Percentiles rank a stretch among this genome's conserved stretches.
phyloP scores from a whole-genome alignment of 176 grass and related monocot genomes.

The Thinopyrum elongatum region DNA sequence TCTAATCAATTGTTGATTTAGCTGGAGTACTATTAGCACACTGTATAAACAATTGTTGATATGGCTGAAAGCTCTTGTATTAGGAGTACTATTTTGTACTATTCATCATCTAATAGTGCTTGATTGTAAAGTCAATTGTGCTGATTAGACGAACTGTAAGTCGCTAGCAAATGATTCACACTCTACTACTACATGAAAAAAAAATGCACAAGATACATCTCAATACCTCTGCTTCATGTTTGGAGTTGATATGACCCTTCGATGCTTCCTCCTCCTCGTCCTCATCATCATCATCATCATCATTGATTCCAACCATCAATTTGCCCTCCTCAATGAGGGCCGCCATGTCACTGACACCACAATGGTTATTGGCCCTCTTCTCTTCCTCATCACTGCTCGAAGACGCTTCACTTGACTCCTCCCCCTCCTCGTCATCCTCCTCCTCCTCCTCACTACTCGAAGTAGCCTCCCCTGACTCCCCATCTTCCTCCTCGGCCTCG shows the following conservation, averaged over 20 bases:
- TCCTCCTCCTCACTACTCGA: slow-evolving; percentile 33
- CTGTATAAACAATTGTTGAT: no score
- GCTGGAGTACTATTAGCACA: no score
- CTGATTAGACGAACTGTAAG: not conserved
- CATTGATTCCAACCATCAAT: slow-evolving; percentile 50
- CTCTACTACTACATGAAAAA: not conserved
- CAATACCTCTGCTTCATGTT: slow-evolving; percentile 59
- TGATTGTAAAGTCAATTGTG: not conserved
- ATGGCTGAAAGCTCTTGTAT: no score
- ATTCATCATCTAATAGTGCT: not conserved
- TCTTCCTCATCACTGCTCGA: slow-evolving; percentile 50
- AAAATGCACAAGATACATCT: not conserved
- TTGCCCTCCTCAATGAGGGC: slow-evolving; percentile 67
- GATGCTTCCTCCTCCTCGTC: slow-evolving; percentile 32
- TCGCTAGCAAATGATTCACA: not conserved
- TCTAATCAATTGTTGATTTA: no score
- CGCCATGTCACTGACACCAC: not conserved
- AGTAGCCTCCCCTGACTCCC: slow-evolving; percentile 14
- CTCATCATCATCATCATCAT: slow-evolving; percentile 12
- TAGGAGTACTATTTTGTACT: not conserved
- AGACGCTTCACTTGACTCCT: slow-evolving; percentile 30
- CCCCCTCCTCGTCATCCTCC: not conserved
- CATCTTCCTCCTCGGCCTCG: slow-evolving; percentile 23
- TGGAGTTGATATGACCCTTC: slow-evolving; percentile 40
- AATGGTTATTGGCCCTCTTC: slow-evolving; percentile 5